These are phyloP conservation scores for Malassezia japonica DNA, from an alignment of 1,284 basidiomycete genomes.

Conservation along the genomic window DNA sequence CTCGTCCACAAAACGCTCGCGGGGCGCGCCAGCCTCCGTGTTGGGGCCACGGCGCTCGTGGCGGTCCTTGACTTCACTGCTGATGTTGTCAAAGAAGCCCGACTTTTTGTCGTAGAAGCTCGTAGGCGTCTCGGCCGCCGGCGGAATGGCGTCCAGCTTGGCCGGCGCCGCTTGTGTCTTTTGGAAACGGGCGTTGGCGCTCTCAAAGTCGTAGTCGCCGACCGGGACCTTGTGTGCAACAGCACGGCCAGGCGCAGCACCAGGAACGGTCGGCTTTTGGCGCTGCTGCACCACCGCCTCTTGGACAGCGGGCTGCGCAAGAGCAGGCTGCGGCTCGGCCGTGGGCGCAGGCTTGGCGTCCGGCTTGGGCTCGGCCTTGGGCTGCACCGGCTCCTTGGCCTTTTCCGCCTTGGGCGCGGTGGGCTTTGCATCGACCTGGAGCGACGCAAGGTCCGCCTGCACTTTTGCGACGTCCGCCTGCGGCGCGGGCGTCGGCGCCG, in stretches of 20 bases:
- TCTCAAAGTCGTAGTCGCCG: conserved; percentile 44
- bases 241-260: not conserved
- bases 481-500: conserved; percentile 18
- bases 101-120: conserved; percentile 43
- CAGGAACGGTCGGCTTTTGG: not conserved
- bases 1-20: conserved; percentile 23
- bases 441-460: not conserved
- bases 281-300: not conserved
- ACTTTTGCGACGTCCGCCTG: conserved; percentile 14
- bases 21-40: not conserved
- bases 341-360: not conserved
- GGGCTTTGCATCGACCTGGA: conserved; percentile 6
- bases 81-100: conserved; percentile 47
- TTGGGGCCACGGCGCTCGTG: conserved; percentile 20
- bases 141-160: conserved; percentile 34
- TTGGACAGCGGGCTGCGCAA: not conserved
- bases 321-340: not conserved
- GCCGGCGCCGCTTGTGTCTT: conserved; percentile 13
- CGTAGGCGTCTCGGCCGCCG: conserved; percentile 12
- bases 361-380: too few species aligned
- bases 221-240: conserved; percentile 19
- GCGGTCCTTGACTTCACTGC: conserved; percentile 39
- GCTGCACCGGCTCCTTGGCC: not conserved
- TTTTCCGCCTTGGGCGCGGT: not conserved
- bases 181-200: conserved; percentile 41